A percentile compares a stretch with the other conserved stretches of the same genome.
These are phyloP conservation scores for Yamadazyma triangularis DNA, from an alignment of 1,139 yeast genomes.

Conservation along the genomic window DNA sequence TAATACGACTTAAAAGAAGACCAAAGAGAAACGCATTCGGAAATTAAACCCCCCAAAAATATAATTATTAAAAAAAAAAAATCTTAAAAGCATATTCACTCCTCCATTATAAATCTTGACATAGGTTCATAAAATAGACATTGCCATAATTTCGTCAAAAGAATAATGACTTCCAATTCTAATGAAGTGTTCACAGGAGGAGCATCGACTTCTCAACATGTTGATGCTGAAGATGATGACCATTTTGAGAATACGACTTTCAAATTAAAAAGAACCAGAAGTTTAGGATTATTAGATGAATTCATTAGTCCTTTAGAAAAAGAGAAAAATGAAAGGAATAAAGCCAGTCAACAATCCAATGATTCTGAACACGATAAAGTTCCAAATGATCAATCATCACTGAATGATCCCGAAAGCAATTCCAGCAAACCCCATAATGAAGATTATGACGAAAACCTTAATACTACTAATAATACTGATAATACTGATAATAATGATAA, in stretches of 20 bases:
- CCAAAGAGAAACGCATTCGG: no score
- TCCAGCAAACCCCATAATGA: no score
- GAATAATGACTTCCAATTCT: constrained; percentile 1
- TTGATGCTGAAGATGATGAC: constrained; percentile 68
- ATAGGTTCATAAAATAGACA: no score
- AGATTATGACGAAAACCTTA: background rate
- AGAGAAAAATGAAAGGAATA: constrained; percentile 1
- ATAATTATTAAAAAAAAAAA: no score
- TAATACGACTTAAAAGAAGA: no score
- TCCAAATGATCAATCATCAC: constrained; percentile 1
- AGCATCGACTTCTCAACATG: constrained; percentile 52
- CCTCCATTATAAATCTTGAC: no score
- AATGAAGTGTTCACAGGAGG: constrained; percentile 45
- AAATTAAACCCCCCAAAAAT: no score
- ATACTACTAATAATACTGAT: background rate
- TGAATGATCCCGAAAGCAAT: no score
- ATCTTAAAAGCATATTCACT: no score
- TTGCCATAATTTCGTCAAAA: no score
- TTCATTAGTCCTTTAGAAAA: constrained; percentile 31
- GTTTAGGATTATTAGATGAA: constrained; percentile 77
- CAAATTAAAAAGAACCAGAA: constrained; percentile 75
- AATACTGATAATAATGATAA: constrained; percentile 1
- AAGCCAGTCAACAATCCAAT: background rate
- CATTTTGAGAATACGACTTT: constrained; percentile 72
- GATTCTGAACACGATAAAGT: constrained; percentile 2